Evolutionary conservation across 495 filamentous ascomycete genomes (phyloP).

Genomic region (Talaromyces trachyspermus): DNA sequence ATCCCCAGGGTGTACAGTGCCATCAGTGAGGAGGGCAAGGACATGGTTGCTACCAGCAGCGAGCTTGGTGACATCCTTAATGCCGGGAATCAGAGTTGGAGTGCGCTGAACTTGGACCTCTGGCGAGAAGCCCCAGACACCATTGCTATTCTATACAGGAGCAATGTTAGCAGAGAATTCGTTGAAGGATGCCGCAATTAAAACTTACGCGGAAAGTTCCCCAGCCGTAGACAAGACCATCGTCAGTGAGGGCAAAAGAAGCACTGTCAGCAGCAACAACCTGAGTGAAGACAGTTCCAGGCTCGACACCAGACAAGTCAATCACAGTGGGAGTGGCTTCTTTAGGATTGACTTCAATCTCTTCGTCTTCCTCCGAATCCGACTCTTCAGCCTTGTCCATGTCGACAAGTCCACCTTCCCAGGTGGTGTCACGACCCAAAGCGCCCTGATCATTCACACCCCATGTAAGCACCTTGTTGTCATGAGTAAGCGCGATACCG

Average conservation of each 20-base stretch:
- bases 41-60: conserved; percentile 62
- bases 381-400: conserved; percentile 29
- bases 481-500: conserved; percentile 52
- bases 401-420: conserved; percentile 46
- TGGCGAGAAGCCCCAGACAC: conserved; percentile 60
- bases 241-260: conserved; percentile 56
- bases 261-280: conserved; percentile 57
- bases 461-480: conserved; percentile 63
- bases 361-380: conserved; percentile 38
- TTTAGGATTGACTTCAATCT: conserved; percentile 48
- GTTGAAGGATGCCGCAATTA: not conserved
- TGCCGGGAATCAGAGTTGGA: conserved; percentile 40
- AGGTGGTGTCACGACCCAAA: conserved; percentile 54
- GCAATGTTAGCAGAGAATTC: conserved; percentile 8
- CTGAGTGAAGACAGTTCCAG: conserved; percentile 47
- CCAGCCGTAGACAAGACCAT: conserved; percentile 63
- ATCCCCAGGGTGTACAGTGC: conserved; percentile 64
- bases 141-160: conserved; percentile 54
- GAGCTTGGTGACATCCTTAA: conserved; percentile 57
- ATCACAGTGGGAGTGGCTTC: conserved; percentile 52
- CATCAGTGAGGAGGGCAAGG: conserved; percentile 59
- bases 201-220: conserved; percentile 57
- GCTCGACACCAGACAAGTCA: conserved; percentile 36
- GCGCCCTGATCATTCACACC: conserved; percentile 65
- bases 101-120: conserved; percentile 26